Conservation (phyloP, 1,284 basidiomycete genomes). For the Tetrapyrgos nigripes region DNA sequence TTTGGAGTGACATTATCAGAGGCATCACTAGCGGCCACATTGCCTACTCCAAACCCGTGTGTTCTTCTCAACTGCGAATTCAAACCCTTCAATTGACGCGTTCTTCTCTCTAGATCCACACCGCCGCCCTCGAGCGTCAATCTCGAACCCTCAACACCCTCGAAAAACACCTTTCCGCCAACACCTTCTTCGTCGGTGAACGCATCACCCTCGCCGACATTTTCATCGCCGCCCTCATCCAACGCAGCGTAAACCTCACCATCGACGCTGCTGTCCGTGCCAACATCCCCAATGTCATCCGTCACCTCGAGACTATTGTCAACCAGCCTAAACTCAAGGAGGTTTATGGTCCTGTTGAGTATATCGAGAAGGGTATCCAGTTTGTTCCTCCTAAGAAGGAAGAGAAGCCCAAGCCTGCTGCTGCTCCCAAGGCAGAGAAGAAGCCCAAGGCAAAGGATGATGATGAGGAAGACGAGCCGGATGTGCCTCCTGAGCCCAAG, state of each 20-base stretch:
- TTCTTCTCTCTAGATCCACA: constrained; percentile 58
- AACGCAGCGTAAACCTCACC: constrained; percentile 53
- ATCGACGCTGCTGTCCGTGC: constrained; percentile 72
- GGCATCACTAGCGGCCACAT: constrained; percentile 45
- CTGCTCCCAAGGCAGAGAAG: constrained; percentile 59
- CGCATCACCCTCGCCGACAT: constrained; percentile 95
- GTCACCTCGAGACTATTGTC: constrained; percentile 84
- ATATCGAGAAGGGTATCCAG: constrained; percentile 75
- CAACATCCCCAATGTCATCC: constrained; percentile 80
- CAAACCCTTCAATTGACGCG: neutral
- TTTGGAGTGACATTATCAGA: constrained; percentile 41
- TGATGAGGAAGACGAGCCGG: constrained; percentile 62
- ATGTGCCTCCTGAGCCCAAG: constrained; percentile 57
- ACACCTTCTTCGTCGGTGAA: constrained; percentile 93
- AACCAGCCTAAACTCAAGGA: constrained; percentile 82
- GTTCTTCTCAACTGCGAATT: constrained; percentile 28
- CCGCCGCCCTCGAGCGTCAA: constrained; percentile 55
- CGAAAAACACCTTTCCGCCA: constrained; percentile 76
- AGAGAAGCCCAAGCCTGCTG: constrained; percentile 54
- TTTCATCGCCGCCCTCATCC: constrained; percentile 66
- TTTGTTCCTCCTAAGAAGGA: constrained; percentile 81
- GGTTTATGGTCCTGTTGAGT: constrained; percentile 67
- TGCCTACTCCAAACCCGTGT: constrained; percentile 71
- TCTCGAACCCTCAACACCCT: constrained; percentile 67
- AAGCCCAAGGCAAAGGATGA: constrained; percentile 71